phyloP scores from a whole-genome alignment of 2,329 filamentous ascomycete species.

The Onygenales sp. region DNA sequence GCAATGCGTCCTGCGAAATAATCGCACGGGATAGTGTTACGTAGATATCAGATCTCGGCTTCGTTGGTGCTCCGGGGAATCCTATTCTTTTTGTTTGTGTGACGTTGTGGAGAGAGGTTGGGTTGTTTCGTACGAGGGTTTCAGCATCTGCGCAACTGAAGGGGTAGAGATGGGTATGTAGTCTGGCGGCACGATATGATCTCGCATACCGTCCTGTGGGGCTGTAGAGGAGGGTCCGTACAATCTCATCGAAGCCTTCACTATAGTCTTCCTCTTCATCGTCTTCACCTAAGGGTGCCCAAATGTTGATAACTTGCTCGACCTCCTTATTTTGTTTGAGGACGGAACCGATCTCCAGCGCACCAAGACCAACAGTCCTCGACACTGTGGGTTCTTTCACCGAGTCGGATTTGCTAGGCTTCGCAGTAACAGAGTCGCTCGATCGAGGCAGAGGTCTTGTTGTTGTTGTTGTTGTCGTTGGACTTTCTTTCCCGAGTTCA shows the following conservation, averaged over 20 bases:
- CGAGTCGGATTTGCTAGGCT: conserved; percentile 19
- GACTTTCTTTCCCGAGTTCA: conserved; percentile 23
- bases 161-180: conserved; percentile 69
- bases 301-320: conserved; percentile 69
- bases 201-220: conserved; percentile 65
- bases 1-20: conserved; percentile 57
- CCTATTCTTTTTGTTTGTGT: conserved; percentile 79
- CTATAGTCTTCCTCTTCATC: conserved; percentile 50
- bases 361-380: conserved; percentile 65
- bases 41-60: conserved; percentile 88
- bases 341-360: conserved; percentile 65
- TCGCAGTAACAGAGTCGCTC: conserved; percentile 19
- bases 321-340: conserved; percentile 62
- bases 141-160: conserved; percentile 74
- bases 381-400: conserved; percentile 40
- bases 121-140: conserved; percentile 70
- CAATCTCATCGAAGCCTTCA: conserved; percentile 63
- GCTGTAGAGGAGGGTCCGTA: conserved; percentile 65
- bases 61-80: conserved; percentile 84
- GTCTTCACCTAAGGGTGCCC: conserved; percentile 52
- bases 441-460: conserved; percentile 22
- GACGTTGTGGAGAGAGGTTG: conserved; percentile 75
- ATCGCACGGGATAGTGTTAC: conserved; percentile 71
- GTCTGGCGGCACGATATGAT: conserved; percentile 60
- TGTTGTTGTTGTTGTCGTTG: background rate